Base-by-base conservation (phyloP, 2,329 filamentous ascomycete genomes). In the Cryphonectria japonica region DNA sequence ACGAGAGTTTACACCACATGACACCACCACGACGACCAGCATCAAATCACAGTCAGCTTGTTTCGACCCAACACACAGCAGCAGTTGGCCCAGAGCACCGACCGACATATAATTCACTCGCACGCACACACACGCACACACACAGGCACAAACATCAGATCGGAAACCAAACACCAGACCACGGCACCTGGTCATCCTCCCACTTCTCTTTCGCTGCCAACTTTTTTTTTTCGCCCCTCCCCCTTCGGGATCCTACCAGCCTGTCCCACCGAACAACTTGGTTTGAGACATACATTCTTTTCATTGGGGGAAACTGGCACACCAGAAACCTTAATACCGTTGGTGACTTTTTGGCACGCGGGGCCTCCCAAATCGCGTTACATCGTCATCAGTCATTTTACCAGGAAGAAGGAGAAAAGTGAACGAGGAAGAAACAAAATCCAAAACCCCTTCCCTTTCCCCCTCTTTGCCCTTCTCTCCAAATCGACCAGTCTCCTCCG, bases 271-370 rank as follows among this genome's bases (percentile, higher is more conserved):
- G 66, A 57, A 62, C 69, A 59, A 60, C 59, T 66, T 50, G 62
- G 57, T 39, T 60, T 62, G 66, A 72, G 71, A 71, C 71, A 68
- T 69, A 68, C 66, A 59, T 66, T 69, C 64, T 68, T 70, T 67
- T 37, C 50, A 50, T 37, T 67, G 60, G 61, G 46, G 46, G 19
- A 11, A 39, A 63, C 69, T 66, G 63, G 66, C 63, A 57, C 54
- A 50, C 46, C 46, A 50, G 6, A 34, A 50, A 63, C 22, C 39
- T 41, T n/a, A 62, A 46, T 41, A 66, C 69, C 59, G 60, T 69
- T 65, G 61, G 59, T 50, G 9, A 16, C 8, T 59, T 41, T 66
- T 65, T 62, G 71, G 70, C 68, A 69, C 69, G 59, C 68, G 54
- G 52, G 52, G 61, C n/a, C 68, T 54, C 41, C 32, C 32, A 29